These are phyloP conservation scores for Aspergillus glaucus DNA, from an alignment of 2,329 filamentous ascomycete genomes.

Conservation along the genomic window DNA sequence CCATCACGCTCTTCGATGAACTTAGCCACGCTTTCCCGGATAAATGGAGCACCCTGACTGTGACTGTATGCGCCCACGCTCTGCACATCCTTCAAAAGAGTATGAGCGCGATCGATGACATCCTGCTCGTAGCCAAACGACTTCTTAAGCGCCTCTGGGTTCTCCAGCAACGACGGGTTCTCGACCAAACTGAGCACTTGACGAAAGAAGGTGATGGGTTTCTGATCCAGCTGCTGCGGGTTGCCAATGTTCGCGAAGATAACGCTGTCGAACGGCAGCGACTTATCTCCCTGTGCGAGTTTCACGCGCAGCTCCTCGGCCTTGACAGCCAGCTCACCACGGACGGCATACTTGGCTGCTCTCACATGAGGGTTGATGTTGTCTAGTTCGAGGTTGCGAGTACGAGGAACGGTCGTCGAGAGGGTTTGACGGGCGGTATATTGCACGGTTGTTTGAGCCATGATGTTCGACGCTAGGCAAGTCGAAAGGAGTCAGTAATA, in stretches of 20 bases:
- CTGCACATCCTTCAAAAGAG: slow-evolving; percentile 73
- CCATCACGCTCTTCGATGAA: slow-evolving; percentile 93
- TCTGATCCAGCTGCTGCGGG: slow-evolving; percentile 97
- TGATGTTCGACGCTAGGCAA: slow-evolving; percentile 19
- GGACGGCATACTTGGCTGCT: slow-evolving; percentile 89
- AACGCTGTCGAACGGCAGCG: slow-evolving; percentile 81
- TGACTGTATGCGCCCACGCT: slow-evolving; percentile 96
- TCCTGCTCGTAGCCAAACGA: slow-evolving; percentile 82
- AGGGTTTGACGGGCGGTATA: slow-evolving; percentile 35
- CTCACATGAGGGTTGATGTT: slow-evolving; percentile 91
- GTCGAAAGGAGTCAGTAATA: not conserved
- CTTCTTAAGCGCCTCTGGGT: slow-evolving; percentile 70
- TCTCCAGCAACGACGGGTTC: slow-evolving; percentile 77
- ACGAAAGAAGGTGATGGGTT: slow-evolving; percentile 98
- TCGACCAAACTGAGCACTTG: slow-evolving; percentile 91
- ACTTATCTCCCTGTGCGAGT: slow-evolving; percentile 48
- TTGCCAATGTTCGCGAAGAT: slow-evolving; percentile 99
- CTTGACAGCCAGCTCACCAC: slow-evolving; percentile 88
- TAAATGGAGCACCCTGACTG: slow-evolving; percentile 78
- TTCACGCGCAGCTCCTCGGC: slow-evolving; percentile 82
- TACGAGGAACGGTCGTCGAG: slow-evolving; percentile 33
- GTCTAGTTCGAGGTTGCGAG: slow-evolving; percentile 59
- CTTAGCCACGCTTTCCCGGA: slow-evolving; percentile 81
- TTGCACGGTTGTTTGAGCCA: slow-evolving; percentile 19
- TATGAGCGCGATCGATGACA: slow-evolving; percentile 76